Conservation (phyloP, 139 green algal species). For the Chlamydomonas asymmetrica region DNA sequence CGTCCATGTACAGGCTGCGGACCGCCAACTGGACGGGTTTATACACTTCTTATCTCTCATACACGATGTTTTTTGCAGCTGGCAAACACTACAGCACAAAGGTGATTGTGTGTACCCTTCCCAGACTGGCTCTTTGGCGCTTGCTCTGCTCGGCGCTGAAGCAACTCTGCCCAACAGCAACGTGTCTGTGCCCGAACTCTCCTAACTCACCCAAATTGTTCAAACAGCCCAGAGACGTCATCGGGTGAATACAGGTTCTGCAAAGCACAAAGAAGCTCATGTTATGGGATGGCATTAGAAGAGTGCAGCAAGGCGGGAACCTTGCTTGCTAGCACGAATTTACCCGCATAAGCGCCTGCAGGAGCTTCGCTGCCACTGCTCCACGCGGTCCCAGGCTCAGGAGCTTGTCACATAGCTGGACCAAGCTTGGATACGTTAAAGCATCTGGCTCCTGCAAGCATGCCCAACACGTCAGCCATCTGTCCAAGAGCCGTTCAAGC, state of each 20-base stretch:
- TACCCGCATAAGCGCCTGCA: conserved; percentile 2
- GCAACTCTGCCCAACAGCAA: no score
- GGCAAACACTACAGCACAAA: no score
- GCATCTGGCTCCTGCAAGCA: conserved; percentile 8
- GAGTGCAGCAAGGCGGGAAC: neutral
- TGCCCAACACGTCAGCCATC: neutral
- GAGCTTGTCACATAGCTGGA: conserved; percentile 26
- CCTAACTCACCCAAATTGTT: conserved; percentile 9
- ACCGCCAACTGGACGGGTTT: no score
- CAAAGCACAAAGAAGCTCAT: neutral
- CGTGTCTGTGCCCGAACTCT: no score
- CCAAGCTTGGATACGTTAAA: conserved; percentile 4
- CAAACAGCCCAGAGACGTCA: conserved; percentile 17
- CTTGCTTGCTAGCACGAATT: neutral
- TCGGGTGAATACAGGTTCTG: conserved; percentile 17
- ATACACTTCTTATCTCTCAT: no score
- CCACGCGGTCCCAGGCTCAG: neutral
- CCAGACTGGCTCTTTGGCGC: no score
- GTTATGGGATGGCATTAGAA: neutral
- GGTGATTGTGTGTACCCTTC: no score
- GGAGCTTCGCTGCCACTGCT: conserved; percentile 1
- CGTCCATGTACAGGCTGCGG: no score
- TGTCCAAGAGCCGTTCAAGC: neutral
- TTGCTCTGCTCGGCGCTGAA: no score
- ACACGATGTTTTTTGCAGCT: no score